Evolutionary conservation across 306 rosid genomes (phyloP), one percentile per base, ranked within the genome.

Genomic region (Purshia tridentata): DNA sequence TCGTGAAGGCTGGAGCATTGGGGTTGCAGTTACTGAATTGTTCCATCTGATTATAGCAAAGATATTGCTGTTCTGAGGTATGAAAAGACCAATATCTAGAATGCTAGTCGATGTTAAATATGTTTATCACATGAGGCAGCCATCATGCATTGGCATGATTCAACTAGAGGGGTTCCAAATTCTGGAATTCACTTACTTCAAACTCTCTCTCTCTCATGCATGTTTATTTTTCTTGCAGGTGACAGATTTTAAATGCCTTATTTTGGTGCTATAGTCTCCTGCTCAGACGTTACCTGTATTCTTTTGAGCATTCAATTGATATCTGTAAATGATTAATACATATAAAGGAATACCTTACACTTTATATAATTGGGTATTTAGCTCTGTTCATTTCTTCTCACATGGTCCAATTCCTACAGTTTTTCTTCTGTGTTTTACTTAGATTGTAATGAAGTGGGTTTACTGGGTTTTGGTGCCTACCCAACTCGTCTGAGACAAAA

Each of bases 1-100:
- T 41, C 75, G 53, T 76, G 61, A 69, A 37, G 69, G 75, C 39
- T 15, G 22, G 53, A 14, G 54, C 69, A 20, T 69, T 70, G 71
- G 56, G 54, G 64, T 64, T 69, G 35, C 82, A 73, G 18, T 16
- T 72, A 13, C 9, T 49, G 37, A 20, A 42, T 19, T 23, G 62
- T 57, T 73, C 48, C 16, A 11, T 68, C 72, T 6, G 53, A 23
- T 53, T 51, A 54, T 70, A 19, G 65, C 41, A 54, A 41, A 12
- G 14, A 3, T 35, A 20, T 42, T 54, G 4, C 10, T 6, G 37
- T 40, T 40, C 51, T 42, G 44, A 70, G 74, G 53, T 20, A 41
- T 40, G 20, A 23, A 39, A 9, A 6, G 6, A 22, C 20, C 13
- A 8, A 7, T 7, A 65, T 1, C 22, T 8, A 22, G 56, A 18